These are phyloP conservation scores for Amanita thiersii DNA, from an alignment of 768 basidiomycete species.

Conservation along the genomic window DNA sequence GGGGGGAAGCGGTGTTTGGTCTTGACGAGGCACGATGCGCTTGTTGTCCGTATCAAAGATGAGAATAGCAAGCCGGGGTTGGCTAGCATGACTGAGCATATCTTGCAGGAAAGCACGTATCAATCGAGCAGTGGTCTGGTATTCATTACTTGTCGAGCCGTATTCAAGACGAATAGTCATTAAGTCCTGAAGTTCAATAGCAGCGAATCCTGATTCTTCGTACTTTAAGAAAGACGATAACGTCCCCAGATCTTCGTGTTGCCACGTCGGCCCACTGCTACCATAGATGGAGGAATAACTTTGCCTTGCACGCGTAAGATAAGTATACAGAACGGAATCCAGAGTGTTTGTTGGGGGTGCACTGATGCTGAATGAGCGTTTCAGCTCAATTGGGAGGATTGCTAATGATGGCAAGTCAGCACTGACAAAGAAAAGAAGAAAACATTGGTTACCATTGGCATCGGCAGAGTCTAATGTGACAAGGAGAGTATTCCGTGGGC, in stretches of 20 bases:
- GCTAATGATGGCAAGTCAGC: conserved; percentile 29
- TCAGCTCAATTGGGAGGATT: conserved; percentile 45
- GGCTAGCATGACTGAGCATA: conserved; percentile 26
- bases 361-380: conserved; percentile 37
- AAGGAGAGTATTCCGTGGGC: conserved; percentile 40
- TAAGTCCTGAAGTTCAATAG: conserved; percentile 49
- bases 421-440: background rate
- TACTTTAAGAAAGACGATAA: conserved; percentile 48
- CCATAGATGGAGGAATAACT: conserved; percentile 49
- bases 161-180: conserved; percentile 35
- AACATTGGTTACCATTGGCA: conserved; percentile 37
- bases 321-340: conserved; percentile 47
- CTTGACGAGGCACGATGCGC: conserved; percentile 25
- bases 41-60: conserved; percentile 29
- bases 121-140: conserved; percentile 33
- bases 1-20: conserved; percentile 40
- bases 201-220: conserved; percentile 49
- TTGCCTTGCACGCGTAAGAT: conserved; percentile 48
- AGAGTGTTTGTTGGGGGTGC: conserved; percentile 30
- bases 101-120: conserved; percentile 41
- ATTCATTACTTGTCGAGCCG: conserved; percentile 49
- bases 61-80: conserved; percentile 44
- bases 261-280: conserved; percentile 18
- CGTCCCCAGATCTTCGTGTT: conserved; percentile 23
- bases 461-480: conserved; percentile 49